Conservation (phyloP, 495 filamentous ascomycete genomes). For the Neurospora cerealis region DNA sequence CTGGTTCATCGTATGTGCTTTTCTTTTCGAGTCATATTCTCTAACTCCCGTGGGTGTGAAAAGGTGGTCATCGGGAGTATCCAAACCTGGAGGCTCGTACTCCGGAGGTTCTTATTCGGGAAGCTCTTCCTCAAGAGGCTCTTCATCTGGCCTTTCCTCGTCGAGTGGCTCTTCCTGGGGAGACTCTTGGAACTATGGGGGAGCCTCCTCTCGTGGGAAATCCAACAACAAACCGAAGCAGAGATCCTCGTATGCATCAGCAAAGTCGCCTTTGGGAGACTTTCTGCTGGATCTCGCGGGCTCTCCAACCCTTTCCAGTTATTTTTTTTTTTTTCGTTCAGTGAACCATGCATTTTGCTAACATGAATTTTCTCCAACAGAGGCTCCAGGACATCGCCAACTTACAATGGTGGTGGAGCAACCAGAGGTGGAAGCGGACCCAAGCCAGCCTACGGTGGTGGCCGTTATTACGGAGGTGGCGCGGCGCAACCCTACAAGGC, state of each 20-base stretch:
- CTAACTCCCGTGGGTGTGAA: not conserved
- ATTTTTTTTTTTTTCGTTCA: not conserved
- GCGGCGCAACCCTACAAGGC: slow-evolving; percentile 56
- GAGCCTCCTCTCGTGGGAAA: not conserved
- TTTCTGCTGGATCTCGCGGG: not conserved
- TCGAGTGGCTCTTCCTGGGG: not conserved
- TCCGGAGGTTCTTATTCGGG: not conserved
- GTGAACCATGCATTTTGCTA: not conserved
- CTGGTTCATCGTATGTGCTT: slow-evolving; percentile 2
- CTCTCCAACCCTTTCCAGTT: not conserved
- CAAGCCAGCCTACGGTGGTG: slow-evolving; percentile 51
- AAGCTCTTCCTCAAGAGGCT: not conserved
- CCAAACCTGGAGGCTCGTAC: not conserved
- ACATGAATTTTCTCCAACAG: slow-evolving; percentile 2
- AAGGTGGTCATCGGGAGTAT: not conserved
- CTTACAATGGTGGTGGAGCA: slow-evolving; percentile 50
- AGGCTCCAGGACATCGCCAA: slow-evolving; percentile 17
- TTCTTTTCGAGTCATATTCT: not conserved
- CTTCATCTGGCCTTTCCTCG: not conserved
- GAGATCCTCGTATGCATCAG: not conserved
- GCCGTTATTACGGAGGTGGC: slow-evolving; percentile 72
- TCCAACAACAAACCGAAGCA: not conserved
- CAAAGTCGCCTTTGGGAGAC: not conserved
- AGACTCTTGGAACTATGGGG: not conserved
- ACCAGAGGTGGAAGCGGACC: slow-evolving; percentile 58